Base-by-base conservation (phyloP, 768 basidiomycete genomes). In the Thelephora aurantiotincta region DNA sequence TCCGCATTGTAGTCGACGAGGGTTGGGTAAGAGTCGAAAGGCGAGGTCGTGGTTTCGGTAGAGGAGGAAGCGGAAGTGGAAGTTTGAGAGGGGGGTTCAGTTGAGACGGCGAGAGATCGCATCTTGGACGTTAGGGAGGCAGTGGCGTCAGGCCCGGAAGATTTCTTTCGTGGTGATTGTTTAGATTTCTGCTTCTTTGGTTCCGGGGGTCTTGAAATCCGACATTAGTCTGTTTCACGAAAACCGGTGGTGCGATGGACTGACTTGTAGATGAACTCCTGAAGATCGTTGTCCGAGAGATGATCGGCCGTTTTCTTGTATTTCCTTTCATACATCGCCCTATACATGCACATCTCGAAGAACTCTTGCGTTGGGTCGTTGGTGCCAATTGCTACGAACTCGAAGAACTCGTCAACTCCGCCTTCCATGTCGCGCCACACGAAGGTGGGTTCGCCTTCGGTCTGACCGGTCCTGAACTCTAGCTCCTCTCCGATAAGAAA, bases 311-410 rank as follows among this genome's bases (percentile, higher is more conserved):
- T 77, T 45, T 55, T 68, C 55, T 72, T 80, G 68, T 84, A 82
- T 68, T 92, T 93, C 65, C 92, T 78, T 60, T 99, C 96, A 63
- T 83, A 98, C 80, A 98, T 91, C 50, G 94, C 94, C 23, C 88
- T 80, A 56, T 94, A 87, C 73, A 97, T 85, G 65, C 91, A 88
- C 20, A 81, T 81, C 65, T 97, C 92, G 59, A 98, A 96, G 61
- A 91, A 85, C 13, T 77, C 82, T 43, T 80, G 76, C 0, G 89
- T 93, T 0, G 87, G 83, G 45, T 62, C 71, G 45, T 78, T 79
- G 42, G 89, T 90, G 4, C 80, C 80, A 11, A 72, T 74, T 3
- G 78, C 69, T 14, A 96, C 83, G 60, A 93, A 98, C 62, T 97
- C 93, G 60, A 85, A 97, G 46, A 88, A 73, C 58, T 97, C 94